Conservation (phyloP, 2,329 filamentous ascomycete species). For the Colletotrichum eleusines region DNA sequence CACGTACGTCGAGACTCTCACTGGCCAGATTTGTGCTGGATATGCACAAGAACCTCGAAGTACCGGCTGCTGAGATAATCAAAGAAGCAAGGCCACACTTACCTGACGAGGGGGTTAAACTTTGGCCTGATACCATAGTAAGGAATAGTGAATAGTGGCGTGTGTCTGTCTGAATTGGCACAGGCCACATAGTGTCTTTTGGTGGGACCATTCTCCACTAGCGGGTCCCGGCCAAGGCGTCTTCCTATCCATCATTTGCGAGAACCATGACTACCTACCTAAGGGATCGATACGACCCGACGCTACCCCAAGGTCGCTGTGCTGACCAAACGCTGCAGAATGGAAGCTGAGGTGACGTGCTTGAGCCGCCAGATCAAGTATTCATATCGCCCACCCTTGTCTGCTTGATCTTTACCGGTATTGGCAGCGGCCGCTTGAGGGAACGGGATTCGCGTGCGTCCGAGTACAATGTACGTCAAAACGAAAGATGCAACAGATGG, state of each 20-base stretch:
- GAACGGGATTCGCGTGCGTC: neutral
- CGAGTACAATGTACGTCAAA: neutral
- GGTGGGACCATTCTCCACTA: neutral
- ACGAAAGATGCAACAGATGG: neutral
- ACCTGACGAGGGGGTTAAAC: too few species aligned
- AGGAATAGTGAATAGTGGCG: too few species aligned
- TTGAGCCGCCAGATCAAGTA: neutral
- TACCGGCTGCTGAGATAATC: too few species aligned
- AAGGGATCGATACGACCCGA: neutral
- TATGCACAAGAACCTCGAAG: too few species aligned
- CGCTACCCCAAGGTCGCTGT: neutral
- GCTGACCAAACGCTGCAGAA: neutral
- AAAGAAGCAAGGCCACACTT: too few species aligned
- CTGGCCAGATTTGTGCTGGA: too few species aligned
- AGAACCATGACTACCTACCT: neutral
- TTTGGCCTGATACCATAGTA: too few species aligned
- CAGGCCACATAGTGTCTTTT: conserved; percentile 5
- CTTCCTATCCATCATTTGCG: conserved; percentile 10
- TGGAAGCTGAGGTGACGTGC: conserved; percentile 1
- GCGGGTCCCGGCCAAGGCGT: conserved; percentile 1
- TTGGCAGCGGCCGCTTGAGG: neutral
- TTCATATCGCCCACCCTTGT: neutral
- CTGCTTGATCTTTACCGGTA: too few species aligned
- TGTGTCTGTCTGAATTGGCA: conserved; percentile 2
- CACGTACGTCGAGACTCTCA: too few species aligned